Base-by-base conservation (phyloP, 176 grass and related monocot genomes). In the Urochloa ruziziensis region DNA sequence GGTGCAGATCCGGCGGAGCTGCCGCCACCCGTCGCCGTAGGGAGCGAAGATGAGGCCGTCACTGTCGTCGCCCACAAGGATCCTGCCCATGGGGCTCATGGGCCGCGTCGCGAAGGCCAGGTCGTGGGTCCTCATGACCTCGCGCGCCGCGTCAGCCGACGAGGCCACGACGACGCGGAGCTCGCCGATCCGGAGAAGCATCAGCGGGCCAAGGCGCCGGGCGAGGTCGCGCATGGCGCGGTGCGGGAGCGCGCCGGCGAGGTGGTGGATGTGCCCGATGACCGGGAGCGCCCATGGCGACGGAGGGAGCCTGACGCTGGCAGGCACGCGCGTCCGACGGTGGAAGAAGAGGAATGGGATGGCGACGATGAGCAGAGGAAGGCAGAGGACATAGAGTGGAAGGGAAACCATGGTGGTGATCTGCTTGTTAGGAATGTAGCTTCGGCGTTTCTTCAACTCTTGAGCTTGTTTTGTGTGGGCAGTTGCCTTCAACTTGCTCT, bases 1-100 rank as follows among this genome's bases (percentile, higher is more conserved):
- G 52, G 21, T 40, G 73, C 53, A 76, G 73, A 76, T 40, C 52
- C 73, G 10, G 23, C 90, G 82, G 23, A 92, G 32, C 53, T 88
- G 82, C 12, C 86, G 25, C 90, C 86, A 92, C 15, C 78, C 47
- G 11, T 70, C 62, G 21, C 86, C 82, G 65, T 92, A 92, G 53
- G 90, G 82, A 12, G 86, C 44, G 28, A 62, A 78, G 19, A 71
- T 42, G 47, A 88, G 2, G 52, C 53, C 53, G 53, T 11, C 9
- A 34, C 33, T 60, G 23, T 4, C 74, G 2, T 39, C 74, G 35
- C 74, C 53, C 13, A 77, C 23, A 6, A 77, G 35, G 54, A 58
- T 4, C 54, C 7, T 27, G 12, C 2, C 74, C n/a, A 5, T 60
- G 0, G 1, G 35, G 35, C 53, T 10, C 34, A 77, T 18, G 7